Conservation (phyloP, 140 eudicot species). For the Senecio squalidus region DNA sequence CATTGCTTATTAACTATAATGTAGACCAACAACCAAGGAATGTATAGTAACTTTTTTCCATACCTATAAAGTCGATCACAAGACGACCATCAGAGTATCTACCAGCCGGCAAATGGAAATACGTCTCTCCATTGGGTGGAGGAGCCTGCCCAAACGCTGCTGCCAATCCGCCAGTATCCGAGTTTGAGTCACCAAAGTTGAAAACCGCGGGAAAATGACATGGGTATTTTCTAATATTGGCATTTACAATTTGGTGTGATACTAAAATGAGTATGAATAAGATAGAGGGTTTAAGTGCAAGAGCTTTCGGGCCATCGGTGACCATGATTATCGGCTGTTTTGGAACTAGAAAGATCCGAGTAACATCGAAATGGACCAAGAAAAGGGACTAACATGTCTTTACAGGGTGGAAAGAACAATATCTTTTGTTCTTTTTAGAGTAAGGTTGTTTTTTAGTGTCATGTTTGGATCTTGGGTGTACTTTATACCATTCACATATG, state of each 20-base stretch:
- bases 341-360: no score
- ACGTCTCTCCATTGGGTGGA: slow-evolving; percentile 66
- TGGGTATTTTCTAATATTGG: not conserved
- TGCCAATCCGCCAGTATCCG: slow-evolving; percentile 77
- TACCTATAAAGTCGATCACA: slow-evolving; percentile 62
- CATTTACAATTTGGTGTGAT: slow-evolving; percentile 12
- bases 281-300: not conserved
- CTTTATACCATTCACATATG: no score
- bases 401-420: not conserved
- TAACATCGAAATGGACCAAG: not conserved
- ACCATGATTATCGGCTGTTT: slow-evolving; percentile 20
- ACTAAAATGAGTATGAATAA: not conserved
- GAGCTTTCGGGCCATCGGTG: slow-evolving; percentile 4
- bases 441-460: not conserved
- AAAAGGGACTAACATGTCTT: slow-evolving; percentile 12
- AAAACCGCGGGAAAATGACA: slow-evolving; percentile 66
- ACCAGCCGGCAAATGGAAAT: slow-evolving; percentile 51
- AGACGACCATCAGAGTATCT: slow-evolving; percentile 69
- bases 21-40: no score
- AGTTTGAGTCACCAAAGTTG: slow-evolving; percentile 87
- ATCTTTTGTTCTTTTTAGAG: not conserved
- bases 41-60: no score
- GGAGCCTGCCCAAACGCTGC: slow-evolving; percentile 68
- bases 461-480: no score
- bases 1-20: not conserved